Evolutionary conservation across 805 yeast genomes (phyloP).

Genomic region (Metschnikowia shivogae): DNA sequence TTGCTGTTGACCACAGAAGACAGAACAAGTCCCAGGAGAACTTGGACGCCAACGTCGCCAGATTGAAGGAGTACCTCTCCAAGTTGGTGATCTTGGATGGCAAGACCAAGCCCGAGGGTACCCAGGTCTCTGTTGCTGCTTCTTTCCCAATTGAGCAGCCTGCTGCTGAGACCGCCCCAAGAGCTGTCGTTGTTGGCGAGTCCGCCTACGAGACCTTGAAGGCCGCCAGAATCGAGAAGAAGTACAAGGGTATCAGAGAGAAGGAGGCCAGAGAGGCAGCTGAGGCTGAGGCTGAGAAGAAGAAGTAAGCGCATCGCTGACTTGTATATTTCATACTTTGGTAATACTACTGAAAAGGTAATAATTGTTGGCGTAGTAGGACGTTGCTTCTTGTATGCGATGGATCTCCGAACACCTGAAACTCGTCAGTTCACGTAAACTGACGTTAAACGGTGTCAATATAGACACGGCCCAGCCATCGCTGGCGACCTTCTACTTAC

Average conservation of each 20-base stretch:
- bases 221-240: slow-evolving; percentile 91
- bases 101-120: slow-evolving; percentile 72
- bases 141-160: slow-evolving; percentile 90
- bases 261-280: slow-evolving; percentile 97
- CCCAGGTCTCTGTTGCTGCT: slow-evolving; percentile 68
- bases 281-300: slow-evolving; percentile 98
- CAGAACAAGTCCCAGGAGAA: slow-evolving; percentile 96
- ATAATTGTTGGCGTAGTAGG: neutral
- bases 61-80: slow-evolving; percentile 94
- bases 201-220: slow-evolving; percentile 93
- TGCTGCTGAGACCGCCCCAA: slow-evolving; percentile 67
- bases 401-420: no score
- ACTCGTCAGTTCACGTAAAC: no score
- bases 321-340: slow-evolving; percentile 16
- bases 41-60: slow-evolving; percentile 89
- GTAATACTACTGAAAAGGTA: slow-evolving; percentile 17
- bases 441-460: no score
- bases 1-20: slow-evolving; percentile 99
- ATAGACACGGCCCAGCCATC: no score
- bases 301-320: slow-evolving; percentile 49
- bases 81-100: slow-evolving; percentile 95
- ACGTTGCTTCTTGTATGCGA: no score
- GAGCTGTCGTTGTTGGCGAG: slow-evolving; percentile 77
- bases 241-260: slow-evolving; percentile 91
- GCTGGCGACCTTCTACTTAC: neutral